phyloP scores from a whole-genome alignment of 2,329 filamentous ascomycete genomes.

The Curvularia sp. region DNA sequence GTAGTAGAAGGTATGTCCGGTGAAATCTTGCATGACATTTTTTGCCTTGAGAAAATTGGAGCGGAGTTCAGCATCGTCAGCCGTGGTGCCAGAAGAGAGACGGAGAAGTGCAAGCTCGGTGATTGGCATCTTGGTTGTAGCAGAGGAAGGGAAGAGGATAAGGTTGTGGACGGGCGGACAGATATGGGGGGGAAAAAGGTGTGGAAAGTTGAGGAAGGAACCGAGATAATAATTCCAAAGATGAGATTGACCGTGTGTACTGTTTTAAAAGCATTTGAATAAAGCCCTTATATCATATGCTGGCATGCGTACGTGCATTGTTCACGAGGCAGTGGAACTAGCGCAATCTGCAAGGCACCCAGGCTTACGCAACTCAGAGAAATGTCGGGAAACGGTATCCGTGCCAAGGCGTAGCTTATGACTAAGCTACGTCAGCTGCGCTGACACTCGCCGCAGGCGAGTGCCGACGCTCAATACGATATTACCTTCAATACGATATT shows the following conservation, averaged over 20 bases:
- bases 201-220: background rate
- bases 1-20: conserved; percentile 48
- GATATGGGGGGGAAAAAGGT: too few species aligned
- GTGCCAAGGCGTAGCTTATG: too few species aligned
- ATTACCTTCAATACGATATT: too few species aligned
- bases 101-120: conserved; percentile 57
- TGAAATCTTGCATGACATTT: conserved; percentile 48
- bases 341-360: background rate
- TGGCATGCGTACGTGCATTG: background rate
- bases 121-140: conserved; percentile 42
- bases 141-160: too few species aligned
- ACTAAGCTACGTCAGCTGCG: too few species aligned
- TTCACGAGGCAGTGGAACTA: background rate
- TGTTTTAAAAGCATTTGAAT: background rate
- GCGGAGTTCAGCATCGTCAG: conserved; percentile 31
- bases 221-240: background rate
- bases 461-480: too few species aligned
- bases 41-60: conserved; percentile 49
- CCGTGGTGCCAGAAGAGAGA: conserved; percentile 36
- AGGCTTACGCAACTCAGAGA: background rate
- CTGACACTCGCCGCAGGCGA: too few species aligned
- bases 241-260: background rate
- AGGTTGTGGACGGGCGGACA: too few species aligned
- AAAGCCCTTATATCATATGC: background rate
- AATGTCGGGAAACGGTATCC: background rate